Evolutionary conservation across 768 basidiomycete species (phyloP).

Genomic region (Leccinum boreale): DNA sequence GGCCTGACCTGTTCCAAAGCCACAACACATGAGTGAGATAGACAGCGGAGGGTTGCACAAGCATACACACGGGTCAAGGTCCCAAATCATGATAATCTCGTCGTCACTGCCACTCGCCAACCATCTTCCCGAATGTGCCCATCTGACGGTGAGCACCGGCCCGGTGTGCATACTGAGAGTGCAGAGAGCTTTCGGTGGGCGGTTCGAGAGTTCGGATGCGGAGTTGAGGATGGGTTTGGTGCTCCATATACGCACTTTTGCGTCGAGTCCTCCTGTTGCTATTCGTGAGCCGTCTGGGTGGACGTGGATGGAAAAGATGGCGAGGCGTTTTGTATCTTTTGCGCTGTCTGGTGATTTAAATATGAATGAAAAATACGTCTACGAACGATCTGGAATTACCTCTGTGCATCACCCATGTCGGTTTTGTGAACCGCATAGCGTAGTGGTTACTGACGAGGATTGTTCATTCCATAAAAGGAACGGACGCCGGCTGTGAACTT

Average conservation of each 20-base stretch:
- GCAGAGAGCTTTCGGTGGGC: conserved; percentile 82
- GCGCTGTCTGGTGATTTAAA: conserved; percentile 33
- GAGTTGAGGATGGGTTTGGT: conserved; percentile 90
- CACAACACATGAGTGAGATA: conserved; percentile 2
- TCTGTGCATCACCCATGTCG: conserved; percentile 82
- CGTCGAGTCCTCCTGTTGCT: conserved; percentile 96
- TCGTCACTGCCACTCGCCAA: conserved; percentile 97
- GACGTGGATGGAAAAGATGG: conserved; percentile 91
- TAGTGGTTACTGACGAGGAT: not conserved
- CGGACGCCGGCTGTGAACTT: not conserved
- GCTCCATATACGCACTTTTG: conserved; percentile 96
- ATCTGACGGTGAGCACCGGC: conserved; percentile 85
- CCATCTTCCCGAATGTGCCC: conserved; percentile 93
- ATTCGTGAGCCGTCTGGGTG: conserved; percentile 95
- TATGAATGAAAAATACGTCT: not conserved
- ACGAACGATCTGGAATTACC: conserved; percentile 33
- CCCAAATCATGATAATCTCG: conserved; percentile 95
- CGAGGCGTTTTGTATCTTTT: conserved; percentile 62
- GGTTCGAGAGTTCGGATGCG: conserved; percentile 60
- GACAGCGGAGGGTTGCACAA: not conserved
- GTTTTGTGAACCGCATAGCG: conserved; percentile 82
- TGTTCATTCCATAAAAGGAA: not conserved
- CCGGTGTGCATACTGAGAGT: conserved; percentile 94
- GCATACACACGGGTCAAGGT: conserved; percentile 80
- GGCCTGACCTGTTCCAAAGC: conserved; percentile 54